Conservation (phyloP, 2,329 filamentous ascomycete species). For the Phialophora expanda region DNA sequence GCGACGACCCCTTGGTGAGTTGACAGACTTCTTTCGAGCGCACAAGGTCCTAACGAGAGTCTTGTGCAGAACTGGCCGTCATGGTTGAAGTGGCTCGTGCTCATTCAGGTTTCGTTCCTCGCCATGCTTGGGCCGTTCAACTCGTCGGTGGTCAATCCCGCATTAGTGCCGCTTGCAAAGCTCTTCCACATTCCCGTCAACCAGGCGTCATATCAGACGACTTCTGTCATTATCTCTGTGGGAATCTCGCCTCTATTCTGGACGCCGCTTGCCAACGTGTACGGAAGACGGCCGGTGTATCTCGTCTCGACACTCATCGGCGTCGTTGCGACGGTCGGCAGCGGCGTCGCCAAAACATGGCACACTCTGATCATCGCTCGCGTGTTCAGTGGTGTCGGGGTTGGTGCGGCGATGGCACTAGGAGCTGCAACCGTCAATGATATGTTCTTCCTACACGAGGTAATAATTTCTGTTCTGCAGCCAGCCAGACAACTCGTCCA, state of each 20-base stretch:
- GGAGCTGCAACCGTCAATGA: constrained; percentile 24
- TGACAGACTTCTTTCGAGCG: not conserved
- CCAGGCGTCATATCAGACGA: constrained; percentile 41
- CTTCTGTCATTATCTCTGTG: constrained; percentile 38
- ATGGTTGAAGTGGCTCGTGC: constrained; percentile 36
- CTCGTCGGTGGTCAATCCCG: constrained; percentile 42
- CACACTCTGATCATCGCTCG: constrained; percentile 13
- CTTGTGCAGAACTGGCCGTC: constrained; percentile 39
- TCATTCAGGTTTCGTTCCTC: constrained; percentile 43
- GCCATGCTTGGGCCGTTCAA: constrained; percentile 42
- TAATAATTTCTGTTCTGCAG: not conserved
- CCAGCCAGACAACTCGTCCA: not conserved
- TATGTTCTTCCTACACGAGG: constrained; percentile 24
- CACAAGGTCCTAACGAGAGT: not conserved
- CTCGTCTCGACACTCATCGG: constrained; percentile 42
- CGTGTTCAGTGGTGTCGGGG: constrained; percentile 16
- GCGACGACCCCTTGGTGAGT: constrained; percentile 37
- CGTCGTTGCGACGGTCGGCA: constrained; percentile 38
- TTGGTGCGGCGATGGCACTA: constrained; percentile 22
- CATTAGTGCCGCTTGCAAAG: constrained; percentile 41
- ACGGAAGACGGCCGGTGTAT: constrained; percentile 44
- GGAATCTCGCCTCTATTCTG: constrained; percentile 38
- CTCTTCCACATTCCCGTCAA: constrained; percentile 42
- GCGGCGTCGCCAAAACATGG: constrained; percentile 16
- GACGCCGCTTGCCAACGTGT: constrained; percentile 44